Base-by-base conservation (phyloP, 805 yeast genomes). In the Candida multigemmis region DNA sequence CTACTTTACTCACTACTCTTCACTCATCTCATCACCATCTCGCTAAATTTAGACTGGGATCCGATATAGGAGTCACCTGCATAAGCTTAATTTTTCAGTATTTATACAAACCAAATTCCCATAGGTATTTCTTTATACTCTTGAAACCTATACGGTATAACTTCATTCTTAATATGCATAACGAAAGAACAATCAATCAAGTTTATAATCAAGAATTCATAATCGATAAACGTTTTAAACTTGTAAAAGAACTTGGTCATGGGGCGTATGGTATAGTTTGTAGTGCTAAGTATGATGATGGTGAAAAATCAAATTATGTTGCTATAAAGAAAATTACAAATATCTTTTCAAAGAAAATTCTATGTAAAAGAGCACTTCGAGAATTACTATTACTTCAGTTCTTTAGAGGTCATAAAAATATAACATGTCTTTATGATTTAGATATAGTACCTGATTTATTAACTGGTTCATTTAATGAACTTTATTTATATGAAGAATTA, bases 261-360 rank as follows among this genome's bases (percentile, higher is more conserved):
- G 98, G 98, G 8, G 97, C 98, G 1, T 91, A 91, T 46, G 98
- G 98, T 22, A 78, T 89, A 4, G 98, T 91, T 5, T 89, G 96
- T 46, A 81, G 94, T 1, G 98, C 98, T 11, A 73, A 77, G 41
- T 87, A 86, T 50, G 83, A 77, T 27, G 89, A 80, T 24, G 87
- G 86, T 16, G 37, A 40, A 6, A 57, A 47, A 12, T 61, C 62
- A 9, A 53, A 53, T 28, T 56, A 44, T 31, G 96, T 91, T 16
- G 98, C 98, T 14, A 86, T 91, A 46, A 91, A 91, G 56, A 91
- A 91, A 50, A 89, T 91, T 41, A 89, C 97, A 26, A 91, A 87
- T 57, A 82, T 91, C 28, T 91, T 91, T 58, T 73, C 83, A 35
- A 87, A 87, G 53, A 84, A 86, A 50, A 82, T 91, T 36, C 64